Evolutionary conservation across 1,284 basidiomycete species (phyloP).

Genomic region (Laetiporus sulphureus): DNA sequence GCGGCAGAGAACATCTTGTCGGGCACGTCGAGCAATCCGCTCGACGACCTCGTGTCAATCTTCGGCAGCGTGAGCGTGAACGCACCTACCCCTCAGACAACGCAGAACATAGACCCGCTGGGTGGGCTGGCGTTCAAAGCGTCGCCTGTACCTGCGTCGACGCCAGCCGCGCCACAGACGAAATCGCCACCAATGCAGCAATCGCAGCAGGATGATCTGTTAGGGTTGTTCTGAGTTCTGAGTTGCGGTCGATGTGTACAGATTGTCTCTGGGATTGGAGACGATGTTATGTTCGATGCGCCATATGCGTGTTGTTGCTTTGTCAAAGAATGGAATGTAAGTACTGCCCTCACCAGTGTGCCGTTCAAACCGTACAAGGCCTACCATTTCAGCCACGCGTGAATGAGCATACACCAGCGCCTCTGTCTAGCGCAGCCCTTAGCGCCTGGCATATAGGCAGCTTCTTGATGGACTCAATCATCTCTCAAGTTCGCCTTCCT

Average conservation of each 20-base stretch:
- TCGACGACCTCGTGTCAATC: conserved; percentile 87
- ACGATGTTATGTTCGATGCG: too few species aligned
- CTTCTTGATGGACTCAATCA: too few species aligned
- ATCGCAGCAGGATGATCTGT: conserved; percentile 40
- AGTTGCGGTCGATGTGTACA: too few species aligned
- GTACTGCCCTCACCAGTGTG: too few species aligned
- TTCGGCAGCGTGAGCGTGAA: conserved; percentile 54
- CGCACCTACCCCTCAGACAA: conserved; percentile 13
- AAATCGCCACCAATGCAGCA: conserved; percentile 18
- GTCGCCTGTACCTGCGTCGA: conserved; percentile 12
- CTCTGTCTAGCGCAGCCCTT: too few species aligned
- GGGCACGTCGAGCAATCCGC: conserved; percentile 76
- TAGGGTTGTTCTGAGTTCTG: conserved; percentile 47
- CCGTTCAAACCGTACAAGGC: too few species aligned
- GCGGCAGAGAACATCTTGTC: conserved; percentile 65
- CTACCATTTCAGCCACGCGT: too few species aligned
- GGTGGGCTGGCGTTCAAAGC: conserved; percentile 23
- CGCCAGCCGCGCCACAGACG: conserved; percentile 16
- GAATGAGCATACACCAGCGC: too few species aligned
- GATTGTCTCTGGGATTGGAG: too few species aligned
- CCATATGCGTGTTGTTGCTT: too few species aligned
- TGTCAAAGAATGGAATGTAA: too few species aligned
- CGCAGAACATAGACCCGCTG: conserved; percentile 13
- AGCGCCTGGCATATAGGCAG: too few species aligned
- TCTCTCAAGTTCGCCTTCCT: conserved; percentile 1